Percentiles rank a stretch among this genome's conserved stretches.
Conservation (phyloP, 768 basidiomycete genomes). For the Hirschioporus abietinus region DNA sequence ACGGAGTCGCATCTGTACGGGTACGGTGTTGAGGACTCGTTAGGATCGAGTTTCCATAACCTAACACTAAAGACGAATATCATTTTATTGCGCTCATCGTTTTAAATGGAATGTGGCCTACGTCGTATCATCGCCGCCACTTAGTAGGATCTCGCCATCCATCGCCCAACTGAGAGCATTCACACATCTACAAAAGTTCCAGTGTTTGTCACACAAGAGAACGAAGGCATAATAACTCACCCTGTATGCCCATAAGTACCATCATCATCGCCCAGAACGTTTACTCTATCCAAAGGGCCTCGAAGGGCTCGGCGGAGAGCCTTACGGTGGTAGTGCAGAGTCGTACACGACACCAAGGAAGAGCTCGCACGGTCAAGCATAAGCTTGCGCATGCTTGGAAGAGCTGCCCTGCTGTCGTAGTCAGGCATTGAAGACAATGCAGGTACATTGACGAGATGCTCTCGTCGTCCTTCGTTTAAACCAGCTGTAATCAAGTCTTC, state of each 20-base stretch:
- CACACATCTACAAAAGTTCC: constrained; percentile 50
- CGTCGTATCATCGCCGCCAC: constrained; percentile 73
- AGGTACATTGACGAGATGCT: not conserved
- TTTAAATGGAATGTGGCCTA: constrained; percentile 22
- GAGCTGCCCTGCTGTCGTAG: not conserved
- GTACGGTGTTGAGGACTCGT: constrained; percentile 42
- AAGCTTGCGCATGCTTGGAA: not conserved
- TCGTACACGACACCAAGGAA: not conserved
- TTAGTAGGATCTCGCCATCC: constrained; percentile 59
- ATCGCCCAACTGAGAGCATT: constrained; percentile 74
- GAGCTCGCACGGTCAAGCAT: not conserved
- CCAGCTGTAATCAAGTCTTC: not conserved
- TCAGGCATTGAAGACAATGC: not conserved
- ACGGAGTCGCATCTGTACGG: constrained; percentile 61
- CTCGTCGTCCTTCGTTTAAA: not conserved
- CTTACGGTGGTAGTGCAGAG: not conserved
- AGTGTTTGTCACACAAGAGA: not conserved
- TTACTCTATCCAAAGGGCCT: constrained; percentile 53
- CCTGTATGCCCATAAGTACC: constrained; percentile 60
- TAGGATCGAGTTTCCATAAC: constrained; percentile 67
- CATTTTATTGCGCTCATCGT: constrained; percentile 4
- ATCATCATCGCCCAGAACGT: constrained; percentile 58
- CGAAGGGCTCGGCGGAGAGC: constrained; percentile 10
- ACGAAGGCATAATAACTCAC: constrained; percentile 26
- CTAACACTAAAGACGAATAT: constrained; percentile 46